Evolutionary conservation across 805 yeast genomes (phyloP).

Genomic region (Metschnikowia orientalis): DNA sequence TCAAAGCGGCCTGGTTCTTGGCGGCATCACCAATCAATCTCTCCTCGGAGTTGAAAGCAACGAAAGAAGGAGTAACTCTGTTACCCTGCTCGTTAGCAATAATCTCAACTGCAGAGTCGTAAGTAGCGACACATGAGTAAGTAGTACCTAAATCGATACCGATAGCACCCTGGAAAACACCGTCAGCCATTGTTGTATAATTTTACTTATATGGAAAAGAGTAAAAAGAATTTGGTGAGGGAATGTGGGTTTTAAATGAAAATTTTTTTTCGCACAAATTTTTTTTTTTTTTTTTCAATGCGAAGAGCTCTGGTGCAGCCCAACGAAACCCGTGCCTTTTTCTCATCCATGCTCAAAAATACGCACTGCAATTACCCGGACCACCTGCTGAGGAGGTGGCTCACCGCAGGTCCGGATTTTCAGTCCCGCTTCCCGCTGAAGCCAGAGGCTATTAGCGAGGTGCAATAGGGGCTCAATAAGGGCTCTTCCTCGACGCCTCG

Average conservation of each 20-base stretch:
- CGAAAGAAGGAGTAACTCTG: slow-evolving; percentile 50
- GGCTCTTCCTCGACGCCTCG: no score
- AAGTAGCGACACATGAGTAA: slow-evolving; percentile 49
- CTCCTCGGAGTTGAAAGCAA: slow-evolving; percentile 46
- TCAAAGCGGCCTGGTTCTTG: slow-evolving; percentile 48
- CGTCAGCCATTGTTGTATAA: slow-evolving; percentile 26
- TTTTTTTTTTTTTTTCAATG: slow-evolving; percentile 13
- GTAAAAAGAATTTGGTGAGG: slow-evolving; percentile 11
- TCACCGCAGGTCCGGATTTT: no score
- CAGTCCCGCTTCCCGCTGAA: no score
- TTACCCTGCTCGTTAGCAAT: slow-evolving; percentile 51
- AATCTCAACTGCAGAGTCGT: slow-evolving; percentile 46
- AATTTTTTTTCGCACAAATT: slow-evolving; percentile 16
- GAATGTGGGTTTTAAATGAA: slow-evolving; percentile 17
- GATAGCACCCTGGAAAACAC: slow-evolving; percentile 37
- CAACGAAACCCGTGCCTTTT: slow-evolving; percentile 1
- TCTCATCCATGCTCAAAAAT: slow-evolving; percentile 4
- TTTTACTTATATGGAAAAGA: slow-evolving; percentile 14
- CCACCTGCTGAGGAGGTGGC: no score
- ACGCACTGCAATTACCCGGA: slow-evolving; percentile 5
- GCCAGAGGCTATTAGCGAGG: no score
- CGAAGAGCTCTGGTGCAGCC: slow-evolving; percentile 3
- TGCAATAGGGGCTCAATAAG: no score
- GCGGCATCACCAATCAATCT: slow-evolving; percentile 51
- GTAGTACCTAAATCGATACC: slow-evolving; percentile 53